Percentiles rank a stretch among this genome's conserved stretches.
phyloP scores from a whole-genome alignment of 2,329 filamentous ascomycete genomes.

The Trichoderma atroviride region DNA sequence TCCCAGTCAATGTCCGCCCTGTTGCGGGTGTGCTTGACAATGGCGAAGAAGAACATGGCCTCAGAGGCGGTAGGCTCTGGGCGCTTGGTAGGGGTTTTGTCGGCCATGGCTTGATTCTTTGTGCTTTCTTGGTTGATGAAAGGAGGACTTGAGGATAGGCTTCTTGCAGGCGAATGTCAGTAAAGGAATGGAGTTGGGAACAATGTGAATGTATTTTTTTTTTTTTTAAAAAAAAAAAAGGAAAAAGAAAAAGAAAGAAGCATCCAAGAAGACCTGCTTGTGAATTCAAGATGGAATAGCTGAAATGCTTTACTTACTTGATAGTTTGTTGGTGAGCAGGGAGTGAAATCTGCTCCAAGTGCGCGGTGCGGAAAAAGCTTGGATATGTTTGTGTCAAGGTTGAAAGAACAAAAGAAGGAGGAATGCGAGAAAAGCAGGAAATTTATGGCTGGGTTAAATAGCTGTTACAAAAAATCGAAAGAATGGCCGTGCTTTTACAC shows the following conservation, averaged over 20 bases:
- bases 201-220: no score
- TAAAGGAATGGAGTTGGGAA: neutral
- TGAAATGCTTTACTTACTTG: neutral
- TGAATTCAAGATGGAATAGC: neutral
- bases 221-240: no score
- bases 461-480: neutral
- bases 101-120: constrained; percentile 35
- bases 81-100: constrained; percentile 35
- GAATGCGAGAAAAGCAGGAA: neutral
- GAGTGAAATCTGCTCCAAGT: neutral
- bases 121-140: neutral
- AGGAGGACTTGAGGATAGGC: neutral
- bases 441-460: neutral
- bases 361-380: neutral
- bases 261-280: no score
- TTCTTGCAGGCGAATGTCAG: neutral
- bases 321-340: neutral
- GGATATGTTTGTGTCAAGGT: neutral
- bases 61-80: constrained; percentile 46
- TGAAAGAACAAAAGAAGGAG: neutral
- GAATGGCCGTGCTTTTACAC: neutral
- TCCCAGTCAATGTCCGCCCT: constrained; percentile 54
- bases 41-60: constrained; percentile 48
- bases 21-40: constrained; percentile 48
- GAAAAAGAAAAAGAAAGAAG: neutral